Evolutionary conservation across 192 early-diverging fungal genomes (phyloP), one percentile per base, ranked within the genome.

Genomic region (Diversispora epigaea): DNA sequence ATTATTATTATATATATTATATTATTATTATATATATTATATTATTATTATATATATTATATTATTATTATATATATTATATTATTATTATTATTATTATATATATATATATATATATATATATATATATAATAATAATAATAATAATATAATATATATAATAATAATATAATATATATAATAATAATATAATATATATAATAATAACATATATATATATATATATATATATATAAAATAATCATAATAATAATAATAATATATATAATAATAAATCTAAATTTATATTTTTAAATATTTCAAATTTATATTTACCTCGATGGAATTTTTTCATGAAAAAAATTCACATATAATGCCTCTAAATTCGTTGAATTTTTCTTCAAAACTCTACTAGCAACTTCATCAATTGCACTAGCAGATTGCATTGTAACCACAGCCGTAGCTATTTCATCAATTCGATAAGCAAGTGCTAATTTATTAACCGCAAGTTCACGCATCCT

Each of bases 291-390:
- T 8, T 50, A 32, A 32, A 32, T 32, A 32, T 50, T 50, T 50
- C 8, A 50, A 64, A 64, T 39, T 70, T 70, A 46, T 70, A 55
- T 56, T 70, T 70, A 70, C 68, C 68, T 70, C 50, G 68, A 70
- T 22, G 68, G 68, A 55, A 70, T 70, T 55, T 70, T 70, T 70
- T 70, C 68, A 40, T 70, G 68, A 70, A 70, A 70, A 17, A 70
- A 70, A 70, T 70, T 70, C 25, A 70, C 68, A 55, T 70, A 70
- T 41, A 70, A n/a, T 6, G 68, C 68, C 2, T 70, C 68, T 22
- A 70, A 55, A 70, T 70, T 70, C 45, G 68, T 70, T 1, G 68
- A 8, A 50, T 70, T 70, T 44, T 70, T 70, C 14, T 70, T 70
- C 39, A 70, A 56, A 19, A 70, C 68, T 55, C 52, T 70, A 70